Evolutionary conservation across 176 grass and related monocot species (phyloP).

Genomic region (Carex kokanica): DNA sequence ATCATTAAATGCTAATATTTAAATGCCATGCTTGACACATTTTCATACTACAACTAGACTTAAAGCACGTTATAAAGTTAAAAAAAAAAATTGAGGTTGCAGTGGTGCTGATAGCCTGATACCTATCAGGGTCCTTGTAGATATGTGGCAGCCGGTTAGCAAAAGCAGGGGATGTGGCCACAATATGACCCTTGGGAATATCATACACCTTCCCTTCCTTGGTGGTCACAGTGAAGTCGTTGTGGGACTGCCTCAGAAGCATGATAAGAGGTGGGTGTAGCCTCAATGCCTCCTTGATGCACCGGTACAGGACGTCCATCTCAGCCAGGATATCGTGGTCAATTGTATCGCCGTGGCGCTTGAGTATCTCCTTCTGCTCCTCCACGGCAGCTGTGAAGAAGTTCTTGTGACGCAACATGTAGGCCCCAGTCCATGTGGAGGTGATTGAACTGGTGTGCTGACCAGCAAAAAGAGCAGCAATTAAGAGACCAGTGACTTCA

Average conservation of each 20-base stretch:
- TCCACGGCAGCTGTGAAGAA: slow-evolving; percentile 58
- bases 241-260: slow-evolving; percentile 81
- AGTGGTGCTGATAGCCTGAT: not conserved
- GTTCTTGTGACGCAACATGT: slow-evolving; percentile 65
- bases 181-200: slow-evolving; percentile 95
- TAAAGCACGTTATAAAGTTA: not conserved
- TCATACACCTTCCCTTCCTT: slow-evolving; percentile 76
- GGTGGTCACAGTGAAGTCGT: slow-evolving; percentile 71
- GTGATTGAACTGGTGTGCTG: slow-evolving; percentile 98
- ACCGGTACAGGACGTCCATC: slow-evolving; percentile 93
- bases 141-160: slow-evolving; percentile 87
- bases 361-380: slow-evolving; percentile 91
- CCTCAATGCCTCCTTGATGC: slow-evolving; percentile 95
- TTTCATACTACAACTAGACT: not conserved
- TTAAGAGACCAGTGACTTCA: slow-evolving; percentile 82
- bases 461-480: slow-evolving; percentile 87
- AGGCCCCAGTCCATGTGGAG: slow-evolving; percentile 96
- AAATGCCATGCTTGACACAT: not conserved
- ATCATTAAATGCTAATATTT: not conserved
- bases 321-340: slow-evolving; percentile 91
- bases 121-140: slow-evolving; percentile 71
- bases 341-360: slow-evolving; percentile 61
- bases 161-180: slow-evolving; percentile 75
- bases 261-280: slow-evolving; percentile 91
- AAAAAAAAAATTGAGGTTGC: not conserved